A percentile compares a stretch with the other conserved stretches of the same genome.
These are phyloP conservation scores for Xylaria sp. DNA, from an alignment of 2,329 filamentous ascomycete species.

Conservation along the genomic window DNA sequence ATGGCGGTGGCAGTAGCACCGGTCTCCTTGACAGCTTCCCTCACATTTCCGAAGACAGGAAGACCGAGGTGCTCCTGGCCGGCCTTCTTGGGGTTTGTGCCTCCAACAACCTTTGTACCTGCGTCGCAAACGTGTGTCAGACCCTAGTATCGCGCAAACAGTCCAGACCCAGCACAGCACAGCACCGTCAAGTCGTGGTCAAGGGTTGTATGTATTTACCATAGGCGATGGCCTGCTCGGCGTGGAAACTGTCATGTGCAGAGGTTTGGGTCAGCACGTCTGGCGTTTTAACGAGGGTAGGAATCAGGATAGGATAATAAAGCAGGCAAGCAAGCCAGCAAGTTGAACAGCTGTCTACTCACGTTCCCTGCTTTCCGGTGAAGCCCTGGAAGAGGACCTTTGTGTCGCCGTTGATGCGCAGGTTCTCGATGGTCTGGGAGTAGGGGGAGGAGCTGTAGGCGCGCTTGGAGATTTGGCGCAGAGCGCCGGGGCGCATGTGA, in stretches of 20 bases:
- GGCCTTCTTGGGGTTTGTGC: slow-evolving; percentile 98
- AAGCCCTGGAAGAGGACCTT: slow-evolving; percentile 97
- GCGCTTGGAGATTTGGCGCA: slow-evolving; percentile 60
- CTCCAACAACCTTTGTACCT: slow-evolving; percentile 97
- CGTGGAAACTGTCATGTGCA: slow-evolving; percentile 72
- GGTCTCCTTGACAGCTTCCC: slow-evolving; percentile 82
- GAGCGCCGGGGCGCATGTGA: slow-evolving; percentile 61
- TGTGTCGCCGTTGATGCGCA: slow-evolving; percentile 87
- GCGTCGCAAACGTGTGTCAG: slow-evolving; percentile 29
- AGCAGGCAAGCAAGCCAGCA: background rate
- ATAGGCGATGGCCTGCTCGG: slow-evolving; percentile 96
- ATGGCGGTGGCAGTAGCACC: slow-evolving; percentile 88
- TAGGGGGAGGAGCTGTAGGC: slow-evolving; percentile 72
- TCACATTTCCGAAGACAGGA: slow-evolving; percentile 87
- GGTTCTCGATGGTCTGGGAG: slow-evolving; percentile 70
- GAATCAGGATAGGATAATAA: background rate
- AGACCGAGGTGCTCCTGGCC: slow-evolving; percentile 82
- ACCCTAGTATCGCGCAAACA: slow-evolving; percentile 10
- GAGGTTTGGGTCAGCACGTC: slow-evolving; percentile 30
- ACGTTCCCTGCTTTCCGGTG: slow-evolving; percentile 95
- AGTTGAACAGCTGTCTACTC: slow-evolving; percentile 37
- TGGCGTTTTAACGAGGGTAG: background rate
- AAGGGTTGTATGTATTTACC: slow-evolving; percentile 50
- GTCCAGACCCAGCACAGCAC: background rate
- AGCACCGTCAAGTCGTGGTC: background rate